Base-by-base conservation (phyloP, 2,329 filamentous ascomycete genomes). In the Diplodia sapinea region DNA sequence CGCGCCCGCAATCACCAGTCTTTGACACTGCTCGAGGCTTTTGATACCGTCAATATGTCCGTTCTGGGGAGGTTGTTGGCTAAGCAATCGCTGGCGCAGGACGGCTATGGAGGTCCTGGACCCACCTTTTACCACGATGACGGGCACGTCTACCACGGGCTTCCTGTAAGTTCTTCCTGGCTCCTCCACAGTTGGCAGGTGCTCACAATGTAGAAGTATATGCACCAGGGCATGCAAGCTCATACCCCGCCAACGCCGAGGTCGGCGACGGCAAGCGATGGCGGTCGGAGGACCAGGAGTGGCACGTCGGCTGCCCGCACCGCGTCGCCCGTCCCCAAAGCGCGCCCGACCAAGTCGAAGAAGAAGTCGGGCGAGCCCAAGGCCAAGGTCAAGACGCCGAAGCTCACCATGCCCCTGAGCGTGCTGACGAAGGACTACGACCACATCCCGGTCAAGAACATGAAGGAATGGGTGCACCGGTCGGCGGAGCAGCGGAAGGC, bases 381-480 rank as follows among this genome's bases (percentile, higher is more conserved):
- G 52, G 79, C 80, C 56, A 83, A 79, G 74, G 76, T 79, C 66
- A 79, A 79, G 74, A 81, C 83, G 23, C 85, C 86, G 2, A 85
- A 84, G 70, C 80, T 94, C 43, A 85, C 85, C 3, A 85, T 85
- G 65, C 90, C 92, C 0, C 82, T 96, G 67, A 94, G 91, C 73
- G 84, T 89, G 70, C 77, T 94, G 71, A 91, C 91, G 5, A 86
- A 84, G 71, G 84, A 89, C 65, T 83, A 87, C 70, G 83, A 83
- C 20, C 76, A 85, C 66, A 84, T 93, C 49, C 85, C 87, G 0
- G 83, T 96, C 59, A 86, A 87, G 62, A 90, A 98, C 77, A 97
- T 97, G 81, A 87, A 90, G 64, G 83, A 84, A 31, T 96, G 91
- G 83, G 93, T 96, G 43, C 88, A 90, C 73, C 87, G 94, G 62